These are phyloP conservation scores for Gymnopilus dilepis DNA, from an alignment of 768 basidiomycete genomes.

Conservation along the genomic window DNA sequence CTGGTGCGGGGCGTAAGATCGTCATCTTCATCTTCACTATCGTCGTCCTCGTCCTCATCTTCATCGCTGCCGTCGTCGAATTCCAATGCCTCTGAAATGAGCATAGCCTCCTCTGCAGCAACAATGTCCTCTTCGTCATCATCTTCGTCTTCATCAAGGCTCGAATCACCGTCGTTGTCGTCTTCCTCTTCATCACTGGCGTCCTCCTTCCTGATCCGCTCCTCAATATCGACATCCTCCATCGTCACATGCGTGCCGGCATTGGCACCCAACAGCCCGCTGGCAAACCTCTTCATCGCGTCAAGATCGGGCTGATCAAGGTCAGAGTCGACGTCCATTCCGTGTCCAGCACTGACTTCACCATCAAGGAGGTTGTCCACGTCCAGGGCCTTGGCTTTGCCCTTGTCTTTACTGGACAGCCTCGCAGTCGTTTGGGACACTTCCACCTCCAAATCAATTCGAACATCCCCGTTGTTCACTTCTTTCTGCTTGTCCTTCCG, in stretches of 20 bases:
- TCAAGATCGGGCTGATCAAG: conserved; percentile 37
- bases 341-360: conserved; percentile 44
- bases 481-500: conserved; percentile 16
- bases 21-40: conserved; percentile 40
- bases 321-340: conserved; percentile 73
- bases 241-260: conserved; percentile 60
- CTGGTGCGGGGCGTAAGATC: conserved; percentile 45
- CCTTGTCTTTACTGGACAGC: conserved; percentile 8
- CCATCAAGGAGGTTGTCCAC: conserved; percentile 5
- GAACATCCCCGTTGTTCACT: background rate
- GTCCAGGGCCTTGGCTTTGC: conserved; percentile 17
- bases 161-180: conserved; percentile 35
- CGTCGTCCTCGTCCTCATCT: conserved; percentile 39
- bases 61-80: conserved; percentile 36
- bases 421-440: background rate
- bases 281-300: conserved; percentile 60
- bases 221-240: conserved; percentile 68
- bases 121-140: conserved; percentile 42
- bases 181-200: conserved; percentile 42
- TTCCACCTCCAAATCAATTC: background rate
- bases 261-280: conserved; percentile 48
- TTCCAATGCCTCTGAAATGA: conserved; percentile 41
- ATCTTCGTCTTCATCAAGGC: conserved; percentile 40
- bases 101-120: conserved; percentile 49
- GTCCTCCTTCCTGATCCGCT: conserved; percentile 54